Evolutionary conservation across 1,139 yeast genomes (phyloP), one percentile per base, ranked within the genome.

Genomic region (Kazachstania sp.): DNA sequence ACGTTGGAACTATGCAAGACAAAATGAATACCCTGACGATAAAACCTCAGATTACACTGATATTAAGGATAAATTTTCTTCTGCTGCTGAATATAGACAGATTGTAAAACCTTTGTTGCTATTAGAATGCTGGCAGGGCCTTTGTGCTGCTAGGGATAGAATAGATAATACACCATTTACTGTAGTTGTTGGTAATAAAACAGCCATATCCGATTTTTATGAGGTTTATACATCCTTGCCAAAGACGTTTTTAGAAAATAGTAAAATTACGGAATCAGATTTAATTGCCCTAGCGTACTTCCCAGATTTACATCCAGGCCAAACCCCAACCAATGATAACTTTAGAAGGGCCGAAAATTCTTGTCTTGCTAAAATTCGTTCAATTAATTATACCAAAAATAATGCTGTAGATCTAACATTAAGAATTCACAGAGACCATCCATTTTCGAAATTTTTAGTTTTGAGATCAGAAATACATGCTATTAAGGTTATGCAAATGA

Each of bases 71-170:
- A 61, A 67, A 39, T 92, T 86, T 60, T 53, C 58, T 0, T 71
- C 77, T 48, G 80, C 81, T 2, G 71, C 69, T 15, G 87, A 84
- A 5, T 94, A 94, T 60, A 75, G 75, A 44, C 69, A 71, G 35
- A 72, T 77, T 0, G 83, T 86, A 60, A 87, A 82, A 55, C 97
- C 98, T 0, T 70, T 94, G 42, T 69, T 94, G 42, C 70, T 90
- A 67, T 69, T 90, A 41, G 98, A 94, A 69, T 86, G 95, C 54
- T 94, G 97, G 97, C 95, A 90, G 60, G 86, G 88, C 0, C 77
- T 94, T 34, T 83, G 80, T 53, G 74, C 86, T 3, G 79, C 92
- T 0, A 81, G 84, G 55, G 78, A 77, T 46, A 78, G 86, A 20
- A 74, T 75, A 1, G 78, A 77, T 29, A 81, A 79, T 50, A 66